Conservation (phyloP, 768 basidiomycete species). For the Galerina marginata region DNA sequence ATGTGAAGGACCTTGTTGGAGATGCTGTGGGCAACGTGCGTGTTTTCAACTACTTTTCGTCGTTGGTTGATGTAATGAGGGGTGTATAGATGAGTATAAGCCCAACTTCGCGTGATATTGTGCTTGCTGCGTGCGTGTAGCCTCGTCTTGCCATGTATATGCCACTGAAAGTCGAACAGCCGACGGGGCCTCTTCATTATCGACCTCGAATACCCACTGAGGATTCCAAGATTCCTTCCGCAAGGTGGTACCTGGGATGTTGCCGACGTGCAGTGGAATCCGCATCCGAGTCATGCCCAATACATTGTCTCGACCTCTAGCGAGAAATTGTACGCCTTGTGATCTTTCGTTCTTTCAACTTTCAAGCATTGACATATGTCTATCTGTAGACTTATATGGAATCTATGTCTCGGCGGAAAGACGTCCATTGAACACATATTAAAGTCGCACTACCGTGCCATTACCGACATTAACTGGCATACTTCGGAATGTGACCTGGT, state of each 20-base stretch:
- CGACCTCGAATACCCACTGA: constrained; percentile 86
- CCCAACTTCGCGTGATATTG: constrained; percentile 86
- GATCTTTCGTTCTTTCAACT: not conserved
- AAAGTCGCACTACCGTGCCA: constrained; percentile 90
- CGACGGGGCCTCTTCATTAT: constrained; percentile 94
- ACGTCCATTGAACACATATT: constrained; percentile 86
- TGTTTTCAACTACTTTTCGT: constrained; percentile 17
- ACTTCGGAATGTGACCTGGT: constrained; percentile 83
- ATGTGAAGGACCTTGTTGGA: constrained; percentile 80
- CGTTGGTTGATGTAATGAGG: constrained; percentile 10
- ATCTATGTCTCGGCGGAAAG: constrained; percentile 74
- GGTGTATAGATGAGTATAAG: constrained; percentile 83
- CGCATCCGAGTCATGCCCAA: constrained; percentile 73
- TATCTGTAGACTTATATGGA: constrained; percentile 83
- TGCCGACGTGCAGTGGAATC: constrained; percentile 92
- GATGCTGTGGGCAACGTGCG: constrained; percentile 85
- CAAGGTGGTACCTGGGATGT: constrained; percentile 98
- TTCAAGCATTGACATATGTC: constrained; percentile 1
- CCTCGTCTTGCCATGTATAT: not conserved
- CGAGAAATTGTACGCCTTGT: constrained; percentile 73
- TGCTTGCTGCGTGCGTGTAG: constrained; percentile 78
- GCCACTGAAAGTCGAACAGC: constrained; percentile 32
- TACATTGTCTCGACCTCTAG: constrained; percentile 90
- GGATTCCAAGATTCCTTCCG: constrained; percentile 91
- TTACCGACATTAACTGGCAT: constrained; percentile 99